Conservation (phyloP, 2,329 filamentous ascomycete genomes). For the Tolypocladium guangdongense region DNA sequence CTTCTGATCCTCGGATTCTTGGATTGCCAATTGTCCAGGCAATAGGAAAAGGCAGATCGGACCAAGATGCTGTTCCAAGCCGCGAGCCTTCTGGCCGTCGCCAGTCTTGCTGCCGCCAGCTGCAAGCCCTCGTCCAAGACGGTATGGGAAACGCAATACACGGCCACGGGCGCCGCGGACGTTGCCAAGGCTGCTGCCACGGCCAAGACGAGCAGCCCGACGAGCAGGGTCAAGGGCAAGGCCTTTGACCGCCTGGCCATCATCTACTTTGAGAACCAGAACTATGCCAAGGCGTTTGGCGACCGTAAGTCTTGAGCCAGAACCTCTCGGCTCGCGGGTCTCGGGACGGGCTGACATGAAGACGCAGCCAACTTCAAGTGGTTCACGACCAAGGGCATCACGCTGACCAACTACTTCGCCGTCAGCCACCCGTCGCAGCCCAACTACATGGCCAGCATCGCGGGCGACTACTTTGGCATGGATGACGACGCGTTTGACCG, state of each 20-base stretch:
- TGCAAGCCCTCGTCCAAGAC: background rate
- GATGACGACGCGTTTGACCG: constrained; percentile 54
- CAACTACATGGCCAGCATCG: constrained; percentile 60
- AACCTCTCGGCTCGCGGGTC: background rate
- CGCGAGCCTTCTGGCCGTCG: constrained; percentile 13
- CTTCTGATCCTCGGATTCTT: background rate
- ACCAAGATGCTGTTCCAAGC: constrained; percentile 8
- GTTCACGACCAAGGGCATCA: constrained; percentile 19
- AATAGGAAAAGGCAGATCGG: background rate
- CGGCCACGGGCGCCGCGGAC: constrained; percentile 37
- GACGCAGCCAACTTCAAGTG: constrained; percentile 14
- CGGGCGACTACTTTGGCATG: constrained; percentile 66
- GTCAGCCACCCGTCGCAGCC: constrained; percentile 65
- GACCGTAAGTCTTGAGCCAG: constrained; percentile 37
- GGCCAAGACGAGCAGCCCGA: constrained; percentile 48
- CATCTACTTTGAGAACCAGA: constrained; percentile 71
- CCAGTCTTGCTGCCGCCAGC: constrained; percentile 13
- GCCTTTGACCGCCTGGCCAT: constrained; percentile 62
- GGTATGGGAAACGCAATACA: constrained; percentile 30
- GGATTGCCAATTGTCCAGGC: background rate
- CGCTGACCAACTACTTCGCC: constrained; percentile 33
- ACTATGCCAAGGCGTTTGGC: constrained; percentile 51
- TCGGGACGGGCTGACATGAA: background rate
- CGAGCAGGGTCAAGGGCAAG: constrained; percentile 55
- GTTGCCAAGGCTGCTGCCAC: constrained; percentile 48